Percentiles rank a stretch among this genome's conserved stretches.
These are phyloP conservation scores for Phytophthora kernoviae DNA, from an alignment of 352 stramenopile species.

Conservation along the genomic window DNA sequence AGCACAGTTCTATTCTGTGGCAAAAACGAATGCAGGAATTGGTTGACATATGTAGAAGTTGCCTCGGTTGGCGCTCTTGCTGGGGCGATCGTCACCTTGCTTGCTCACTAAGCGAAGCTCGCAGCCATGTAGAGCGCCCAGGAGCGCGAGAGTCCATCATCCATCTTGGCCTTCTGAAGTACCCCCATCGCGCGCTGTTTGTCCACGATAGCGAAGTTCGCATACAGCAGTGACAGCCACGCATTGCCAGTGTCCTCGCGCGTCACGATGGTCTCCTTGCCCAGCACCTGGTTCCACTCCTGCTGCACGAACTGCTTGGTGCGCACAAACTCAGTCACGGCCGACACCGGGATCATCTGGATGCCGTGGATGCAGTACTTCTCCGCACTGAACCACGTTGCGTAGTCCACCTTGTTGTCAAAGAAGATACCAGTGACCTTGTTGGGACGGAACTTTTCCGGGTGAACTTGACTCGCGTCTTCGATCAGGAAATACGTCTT, in stretches of 20 bases:
- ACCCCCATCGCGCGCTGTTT: slow-evolving; percentile 56
- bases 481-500: slow-evolving; percentile 72
- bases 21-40: slow-evolving; percentile 2
- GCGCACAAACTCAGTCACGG: slow-evolving; percentile 63
- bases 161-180: slow-evolving; percentile 62
- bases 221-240: slow-evolving; percentile 64
- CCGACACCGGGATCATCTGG: slow-evolving; percentile 79
- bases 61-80: not conserved
- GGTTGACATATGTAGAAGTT: not conserved
- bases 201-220: slow-evolving; percentile 64
- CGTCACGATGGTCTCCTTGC: slow-evolving; percentile 51
- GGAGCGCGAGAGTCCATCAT: slow-evolving; percentile 69
- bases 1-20: not conserved
- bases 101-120: slow-evolving; percentile 29
- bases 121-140: slow-evolving; percentile 83
- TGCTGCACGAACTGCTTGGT: slow-evolving; percentile 57
- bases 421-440: slow-evolving; percentile 79
- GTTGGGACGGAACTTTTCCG: slow-evolving; percentile 43
- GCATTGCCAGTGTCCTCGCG: slow-evolving; percentile 39
- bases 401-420: slow-evolving; percentile 81
- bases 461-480: slow-evolving; percentile 51
- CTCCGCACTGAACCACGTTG: slow-evolving; percentile 78
- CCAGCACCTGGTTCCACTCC: slow-evolving; percentile 66
- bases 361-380: slow-evolving; percentile 84
- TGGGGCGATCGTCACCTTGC: not conserved